Base-by-base conservation (phyloP, 352 stramenopile species). In the Ophiocytium majus region DNA sequence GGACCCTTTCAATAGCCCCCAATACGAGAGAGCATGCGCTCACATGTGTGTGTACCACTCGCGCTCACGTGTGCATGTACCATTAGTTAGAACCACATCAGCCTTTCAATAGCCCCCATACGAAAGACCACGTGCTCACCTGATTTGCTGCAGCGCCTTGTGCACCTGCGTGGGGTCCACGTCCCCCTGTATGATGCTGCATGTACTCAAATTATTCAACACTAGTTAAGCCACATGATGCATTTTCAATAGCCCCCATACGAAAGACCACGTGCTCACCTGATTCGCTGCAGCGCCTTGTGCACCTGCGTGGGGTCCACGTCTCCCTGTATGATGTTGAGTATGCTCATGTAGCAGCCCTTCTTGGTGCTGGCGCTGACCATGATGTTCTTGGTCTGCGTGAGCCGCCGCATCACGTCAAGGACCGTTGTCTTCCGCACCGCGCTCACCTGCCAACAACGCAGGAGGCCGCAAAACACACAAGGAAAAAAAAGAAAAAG, bases 241-340 rank as follows among this genome's bases (percentile, higher is more conserved):
- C n/a, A n/a, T n/a, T n/a, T n/a, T n/a, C n/a, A n/a, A n/a, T n/a
- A n/a, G n/a, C n/a, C n/a, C n/a, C n/a, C n/a, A n/a, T n/a, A n/a
- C n/a, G n/a, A n/a, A n/a, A n/a, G n/a, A n/a, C n/a, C n/a, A n/a
- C n/a, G n/a, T n/a, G 14, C 43, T 57, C 43, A 78, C 66, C 66
- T 93, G 86, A 99, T 99, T 9, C 97, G 92, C 91, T 99, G 97
- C 33, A 99, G 90, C 31, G 95, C 97, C 90, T 99, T 99, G 91
- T 99, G 97, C 85, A 99, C 97, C 87, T 98, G 91, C 32, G 96
- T 99, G 34, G 97, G 97, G 89, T 99, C 97, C 71, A 99, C 96
- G 81, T 98, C 95, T 82, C 97, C 97, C 89, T 99, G 97, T 87
- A 99, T 99, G 88, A 99, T 99, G 90, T 99, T 99, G 71, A 99